A percentile compares a stretch with the other conserved stretches of the same genome.
Conservation (phyloP, 345 rosid species). For the Moricandia arvensis region DNA sequence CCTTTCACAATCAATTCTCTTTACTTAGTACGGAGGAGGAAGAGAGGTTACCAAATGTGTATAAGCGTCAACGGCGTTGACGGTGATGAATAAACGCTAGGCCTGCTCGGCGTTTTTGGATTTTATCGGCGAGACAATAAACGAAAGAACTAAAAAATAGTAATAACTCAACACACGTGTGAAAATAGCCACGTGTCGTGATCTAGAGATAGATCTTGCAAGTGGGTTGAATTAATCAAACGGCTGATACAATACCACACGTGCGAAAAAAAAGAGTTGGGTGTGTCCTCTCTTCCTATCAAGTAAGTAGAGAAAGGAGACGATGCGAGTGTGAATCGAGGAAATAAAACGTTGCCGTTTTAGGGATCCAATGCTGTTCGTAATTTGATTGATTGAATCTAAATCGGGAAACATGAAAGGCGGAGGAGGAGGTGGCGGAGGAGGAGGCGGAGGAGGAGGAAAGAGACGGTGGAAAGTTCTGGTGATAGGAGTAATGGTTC, state of each 20-base stretch:
- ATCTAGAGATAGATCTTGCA: conserved; percentile 19
- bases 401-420: conserved; percentile 32
- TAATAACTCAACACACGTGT: conserved; percentile 25
- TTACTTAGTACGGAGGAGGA: background rate
- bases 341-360: background rate
- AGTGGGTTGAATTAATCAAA: conserved; percentile 32
- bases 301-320: conserved; percentile 14
- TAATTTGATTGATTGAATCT: conserved; percentile 3
- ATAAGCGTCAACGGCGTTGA: conserved; percentile 36
- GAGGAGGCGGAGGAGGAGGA: conserved; percentile 40
- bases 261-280: conserved; percentile 11
- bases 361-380: conserved; percentile 31
- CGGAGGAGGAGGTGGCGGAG: conserved; percentile 22
- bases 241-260: conserved; percentile 30
- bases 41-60: conserved; percentile 22
- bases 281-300: background rate
- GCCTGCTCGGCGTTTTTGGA: background rate
- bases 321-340: conserved; percentile 34
- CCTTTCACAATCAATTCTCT: conserved; percentile 13
- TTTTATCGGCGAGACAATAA: background rate
- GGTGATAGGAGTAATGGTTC: conserved; percentile 75
- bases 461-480: conserved; percentile 80
- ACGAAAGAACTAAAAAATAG: background rate
- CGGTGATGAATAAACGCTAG: conserved; percentile 15
- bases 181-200: conserved; percentile 35